These are phyloP conservation scores for Cyberlindnera bimundalis DNA, from an alignment of 805 yeast genomes.

Conservation along the genomic window DNA sequence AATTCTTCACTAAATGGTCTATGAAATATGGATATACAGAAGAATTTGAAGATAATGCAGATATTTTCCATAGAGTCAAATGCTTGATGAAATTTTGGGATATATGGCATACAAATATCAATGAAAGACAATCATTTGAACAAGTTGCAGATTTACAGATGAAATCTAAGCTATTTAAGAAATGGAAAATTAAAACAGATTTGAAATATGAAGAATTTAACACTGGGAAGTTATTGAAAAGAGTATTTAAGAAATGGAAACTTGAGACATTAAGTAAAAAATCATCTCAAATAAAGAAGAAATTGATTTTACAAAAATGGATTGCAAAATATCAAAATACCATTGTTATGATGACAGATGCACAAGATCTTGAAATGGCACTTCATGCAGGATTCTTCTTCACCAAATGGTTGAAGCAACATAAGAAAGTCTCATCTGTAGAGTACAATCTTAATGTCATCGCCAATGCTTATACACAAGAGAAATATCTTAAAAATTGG, in stretches of 20 bases:
- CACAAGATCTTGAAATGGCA: slow-evolving; percentile 17
- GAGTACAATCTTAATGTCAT: slow-evolving; percentile 2
- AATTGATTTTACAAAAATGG: slow-evolving; percentile 15
- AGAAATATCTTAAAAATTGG: slow-evolving; percentile 14
- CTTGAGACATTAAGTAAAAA: neutral
- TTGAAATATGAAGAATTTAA: slow-evolving; percentile 8
- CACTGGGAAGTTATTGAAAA: slow-evolving; percentile 3
- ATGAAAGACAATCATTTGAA: slow-evolving; percentile 8
- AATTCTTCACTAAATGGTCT: slow-evolving; percentile 12
- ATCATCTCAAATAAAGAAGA: neutral
- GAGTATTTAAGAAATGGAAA: slow-evolving; percentile 15
- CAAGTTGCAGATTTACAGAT: slow-evolving; percentile 16
- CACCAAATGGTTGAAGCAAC: slow-evolving; percentile 21
- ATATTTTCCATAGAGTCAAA: slow-evolving; percentile 16
- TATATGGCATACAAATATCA: slow-evolving; percentile 20
- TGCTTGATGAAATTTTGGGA: slow-evolving; percentile 18
- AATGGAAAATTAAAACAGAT: slow-evolving; percentile 16
- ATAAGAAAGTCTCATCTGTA: neutral
- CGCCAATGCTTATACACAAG: neutral
- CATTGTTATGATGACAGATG: slow-evolving; percentile 9
- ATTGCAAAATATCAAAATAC: neutral
- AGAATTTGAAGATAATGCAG: slow-evolving; percentile 23
- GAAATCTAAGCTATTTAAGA: slow-evolving; percentile 14
- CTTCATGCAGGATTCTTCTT: slow-evolving; percentile 27
- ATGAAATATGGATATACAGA: slow-evolving; percentile 16